Evolutionary conservation across 176 grass and related monocot species (phyloP).

Genomic region (Dactylis glomerata): DNA sequence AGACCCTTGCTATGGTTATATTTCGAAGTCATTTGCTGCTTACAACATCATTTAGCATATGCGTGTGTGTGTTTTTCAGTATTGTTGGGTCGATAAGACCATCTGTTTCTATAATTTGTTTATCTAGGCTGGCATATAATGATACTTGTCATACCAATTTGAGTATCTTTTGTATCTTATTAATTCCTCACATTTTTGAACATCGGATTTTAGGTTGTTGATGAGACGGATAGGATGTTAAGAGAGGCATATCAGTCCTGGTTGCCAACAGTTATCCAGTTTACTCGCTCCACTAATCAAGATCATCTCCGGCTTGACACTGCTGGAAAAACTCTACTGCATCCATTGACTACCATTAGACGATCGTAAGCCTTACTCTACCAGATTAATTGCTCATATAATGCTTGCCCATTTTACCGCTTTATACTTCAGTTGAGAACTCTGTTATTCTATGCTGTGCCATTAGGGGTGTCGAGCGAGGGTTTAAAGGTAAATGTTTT

Average conservation of each 20-base stretch:
- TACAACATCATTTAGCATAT: not conserved
- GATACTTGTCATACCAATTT: not conserved
- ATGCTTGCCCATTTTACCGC: not conserved
- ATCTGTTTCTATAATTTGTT: not conserved
- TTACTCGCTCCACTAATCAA: constrained; percentile 45
- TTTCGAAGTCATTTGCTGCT: not conserved
- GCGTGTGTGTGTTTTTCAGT: not conserved
- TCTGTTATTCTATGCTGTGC: constrained; percentile 18
- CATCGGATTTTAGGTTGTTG: constrained; percentile 54
- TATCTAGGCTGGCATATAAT: not conserved
- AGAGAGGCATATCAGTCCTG: constrained; percentile 90
- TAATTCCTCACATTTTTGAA: not conserved
- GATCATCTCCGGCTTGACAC: constrained; percentile 18
- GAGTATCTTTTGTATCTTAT: constrained; percentile 7
- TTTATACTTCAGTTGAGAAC: not conserved
- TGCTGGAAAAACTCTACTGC: constrained; percentile 22
- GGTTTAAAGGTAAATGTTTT: constrained; percentile 70
- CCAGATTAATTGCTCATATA: constrained; percentile 3
- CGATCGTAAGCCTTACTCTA: constrained; percentile 48
- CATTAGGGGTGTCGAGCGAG: constrained; percentile 63
- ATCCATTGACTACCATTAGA: constrained; percentile 71
- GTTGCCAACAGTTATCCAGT: constrained; percentile 74
- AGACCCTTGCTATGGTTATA: not conserved
- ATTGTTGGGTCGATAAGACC: not conserved
- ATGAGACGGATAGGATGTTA: constrained; percentile 84